phyloP scores from a whole-genome alignment of 2,329 filamentous ascomycete genomes.

The Trichophyton benhamiae region DNA sequence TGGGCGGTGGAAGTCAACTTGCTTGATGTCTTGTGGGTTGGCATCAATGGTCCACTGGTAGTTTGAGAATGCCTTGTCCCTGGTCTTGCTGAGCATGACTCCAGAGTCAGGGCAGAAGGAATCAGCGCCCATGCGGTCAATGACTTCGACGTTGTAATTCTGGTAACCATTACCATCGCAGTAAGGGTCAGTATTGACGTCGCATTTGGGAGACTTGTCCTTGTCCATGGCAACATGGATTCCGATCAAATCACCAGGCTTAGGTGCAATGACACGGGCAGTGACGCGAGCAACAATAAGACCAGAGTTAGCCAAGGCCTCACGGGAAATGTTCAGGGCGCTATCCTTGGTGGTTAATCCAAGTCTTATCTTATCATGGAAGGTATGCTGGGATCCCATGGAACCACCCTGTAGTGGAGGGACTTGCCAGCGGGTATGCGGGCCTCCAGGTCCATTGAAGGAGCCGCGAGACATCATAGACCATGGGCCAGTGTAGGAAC shows the following conservation, averaged over 20 bases:
- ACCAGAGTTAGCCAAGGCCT: conserved; percentile 11
- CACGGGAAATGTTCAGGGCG: conserved; percentile 11
- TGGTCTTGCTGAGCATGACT: conserved; percentile 14
- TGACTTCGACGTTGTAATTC: conserved; percentile 13
- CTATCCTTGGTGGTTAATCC: conserved; percentile 7
- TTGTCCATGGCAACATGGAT: conserved; percentile 13
- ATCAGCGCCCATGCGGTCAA: conserved; percentile 14
- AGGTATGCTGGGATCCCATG: conserved; percentile 13
- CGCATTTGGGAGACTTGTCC: conserved; percentile 10
- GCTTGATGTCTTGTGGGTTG: conserved; percentile 13
- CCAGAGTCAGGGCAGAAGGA: conserved; percentile 14
- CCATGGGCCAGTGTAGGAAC: conserved; percentile 13
- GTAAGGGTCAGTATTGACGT: conserved; percentile 9
- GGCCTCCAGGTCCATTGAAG: conserved; percentile 14
- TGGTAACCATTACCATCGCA: conserved; percentile 13
- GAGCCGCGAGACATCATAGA: conserved; percentile 15
- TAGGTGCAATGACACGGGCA: conserved; percentile 10
- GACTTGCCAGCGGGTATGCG: conserved; percentile 13
- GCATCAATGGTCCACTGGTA: conserved; percentile 16
- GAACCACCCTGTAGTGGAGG: conserved; percentile 11
- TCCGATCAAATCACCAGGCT: conserved; percentile 9
- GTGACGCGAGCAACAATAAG: conserved; percentile 11
- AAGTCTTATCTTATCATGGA: conserved; percentile 13
- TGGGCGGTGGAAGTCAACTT: conserved; percentile 12
- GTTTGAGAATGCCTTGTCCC: not conserved